A percentile compares a stretch with the other conserved stretches of the same genome.
These are phyloP conservation scores for Herpotrichia juniperi DNA, from an alignment of 2,329 filamentous ascomycete genomes.

Conservation along the genomic window DNA sequence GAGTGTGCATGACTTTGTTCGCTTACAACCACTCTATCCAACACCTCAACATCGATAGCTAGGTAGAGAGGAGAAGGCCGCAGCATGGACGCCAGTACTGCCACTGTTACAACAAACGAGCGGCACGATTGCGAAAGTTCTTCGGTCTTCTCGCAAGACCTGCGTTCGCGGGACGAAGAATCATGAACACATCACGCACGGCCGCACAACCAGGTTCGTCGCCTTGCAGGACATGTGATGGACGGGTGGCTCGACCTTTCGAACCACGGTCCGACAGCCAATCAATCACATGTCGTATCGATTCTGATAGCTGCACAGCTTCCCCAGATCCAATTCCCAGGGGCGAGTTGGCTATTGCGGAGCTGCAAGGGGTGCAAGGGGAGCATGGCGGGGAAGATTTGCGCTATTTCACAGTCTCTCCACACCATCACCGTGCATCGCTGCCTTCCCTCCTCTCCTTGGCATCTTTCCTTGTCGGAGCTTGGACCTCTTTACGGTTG, in stretches of 20 bases:
- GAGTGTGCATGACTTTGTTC: not conserved
- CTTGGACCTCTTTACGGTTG: not conserved
- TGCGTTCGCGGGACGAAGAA: not conserved
- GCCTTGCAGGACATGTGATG: not conserved
- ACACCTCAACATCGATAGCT: too few species aligned
- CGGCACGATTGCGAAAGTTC: too few species aligned
- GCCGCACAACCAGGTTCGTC: not conserved
- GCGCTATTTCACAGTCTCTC: not conserved
- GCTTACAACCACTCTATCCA: too few species aligned
- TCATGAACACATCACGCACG: not conserved
- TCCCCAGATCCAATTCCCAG: constrained; percentile 13
- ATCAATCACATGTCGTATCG: constrained; percentile 10
- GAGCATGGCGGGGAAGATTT: constrained; percentile 7
- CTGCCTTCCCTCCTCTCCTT: not conserved
- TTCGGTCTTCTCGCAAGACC: too few species aligned
- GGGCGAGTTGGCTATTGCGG: not conserved
- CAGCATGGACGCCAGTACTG: too few species aligned
- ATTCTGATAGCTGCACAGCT: not conserved
- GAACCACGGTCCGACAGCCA: constrained; percentile 11
- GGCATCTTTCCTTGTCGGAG: not conserved
- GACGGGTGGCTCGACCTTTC: not conserved
- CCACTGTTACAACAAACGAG: too few species aligned
- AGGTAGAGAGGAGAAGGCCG: too few species aligned
- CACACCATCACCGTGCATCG: constrained; percentile 1
- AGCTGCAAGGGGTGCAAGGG: constrained; percentile 1